phyloP scores from a whole-genome alignment of 805 yeast genomes.

The Zygoascus flipseniorum region DNA sequence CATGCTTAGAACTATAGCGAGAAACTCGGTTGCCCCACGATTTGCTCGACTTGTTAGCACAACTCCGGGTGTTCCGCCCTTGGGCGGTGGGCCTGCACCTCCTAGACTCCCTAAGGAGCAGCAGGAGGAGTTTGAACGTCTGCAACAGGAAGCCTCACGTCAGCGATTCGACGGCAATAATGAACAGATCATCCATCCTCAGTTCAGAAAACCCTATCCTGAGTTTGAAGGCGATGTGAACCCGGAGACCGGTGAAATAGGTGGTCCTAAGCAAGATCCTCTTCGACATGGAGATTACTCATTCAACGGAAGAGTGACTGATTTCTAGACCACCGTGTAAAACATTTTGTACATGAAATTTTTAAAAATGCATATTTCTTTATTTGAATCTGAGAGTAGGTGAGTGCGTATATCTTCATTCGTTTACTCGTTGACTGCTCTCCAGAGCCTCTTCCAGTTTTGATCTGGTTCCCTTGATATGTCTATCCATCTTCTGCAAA shows the following conservation, averaged over 20 bases:
- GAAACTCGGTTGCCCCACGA: background rate
- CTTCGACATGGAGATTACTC: slow-evolving; percentile 87
- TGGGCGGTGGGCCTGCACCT: slow-evolving; percentile 39
- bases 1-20: too few relatives aligned
- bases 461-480: background rate
- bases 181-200: slow-evolving; percentile 36
- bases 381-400: too few relatives aligned
- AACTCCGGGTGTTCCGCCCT: background rate
- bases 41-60: background rate
- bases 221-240: slow-evolving; percentile 93
- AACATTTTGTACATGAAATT: too few relatives aligned
- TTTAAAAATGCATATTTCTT: too few relatives aligned
- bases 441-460: background rate
- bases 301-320: slow-evolving; percentile 93
- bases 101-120: slow-evolving; percentile 71
- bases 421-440: background rate
- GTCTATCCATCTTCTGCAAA: background rate
- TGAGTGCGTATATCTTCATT: background rate
- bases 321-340: slow-evolving; percentile 42
- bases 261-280: slow-evolving; percentile 98
- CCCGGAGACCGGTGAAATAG: slow-evolving; percentile 89
- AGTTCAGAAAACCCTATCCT: slow-evolving; percentile 68
- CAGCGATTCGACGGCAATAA: slow-evolving; percentile 30
- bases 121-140: slow-evolving; percentile 84
- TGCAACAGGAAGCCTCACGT: slow-evolving; percentile 72